Conservation (phyloP, 106 monocot genomes). For the Gastrodia elata region DNA sequence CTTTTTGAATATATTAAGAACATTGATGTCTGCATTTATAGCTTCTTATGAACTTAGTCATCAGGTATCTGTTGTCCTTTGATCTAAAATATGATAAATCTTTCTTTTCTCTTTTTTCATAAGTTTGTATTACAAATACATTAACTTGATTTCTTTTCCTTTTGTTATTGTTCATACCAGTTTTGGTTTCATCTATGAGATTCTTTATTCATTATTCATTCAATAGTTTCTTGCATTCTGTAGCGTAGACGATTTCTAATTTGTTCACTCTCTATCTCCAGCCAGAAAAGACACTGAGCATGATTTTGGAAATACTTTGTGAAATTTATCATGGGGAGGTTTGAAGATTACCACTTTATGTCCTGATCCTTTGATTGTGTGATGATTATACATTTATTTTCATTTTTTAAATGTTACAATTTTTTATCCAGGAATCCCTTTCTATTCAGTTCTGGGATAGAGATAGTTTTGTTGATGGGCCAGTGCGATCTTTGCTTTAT, state of each 20-base stretch:
- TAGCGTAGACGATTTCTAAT: not conserved
- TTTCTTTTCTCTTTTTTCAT: not conserved
- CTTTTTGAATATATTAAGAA: slow-evolving; percentile 64
- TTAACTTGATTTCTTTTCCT: not conserved
- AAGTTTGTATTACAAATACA: not conserved
- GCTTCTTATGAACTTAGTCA: slow-evolving; percentile 72
- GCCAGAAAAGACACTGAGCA: slow-evolving; percentile 31
- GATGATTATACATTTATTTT: not conserved
- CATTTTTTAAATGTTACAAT: not conserved
- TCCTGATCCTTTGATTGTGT: not conserved
- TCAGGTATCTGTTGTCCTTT: slow-evolving; percentile 33
- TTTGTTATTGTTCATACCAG: not conserved
- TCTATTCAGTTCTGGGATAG: slow-evolving; percentile 92
- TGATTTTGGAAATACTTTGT: slow-evolving; percentile 61
- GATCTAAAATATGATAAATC: not conserved
- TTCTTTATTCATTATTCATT: not conserved
- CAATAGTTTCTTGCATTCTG: not conserved
- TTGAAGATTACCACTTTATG: not conserved
- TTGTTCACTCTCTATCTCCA: slow-evolving; percentile 22
- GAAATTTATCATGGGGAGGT: slow-evolving; percentile 83
- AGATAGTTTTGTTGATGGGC: slow-evolving; percentile 85
- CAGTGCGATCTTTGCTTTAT: slow-evolving; percentile 79
- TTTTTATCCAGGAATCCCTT: slow-evolving; percentile 68
- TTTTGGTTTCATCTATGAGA: not conserved
- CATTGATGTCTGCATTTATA: slow-evolving; percentile 84